A percentile compares a stretch with the other conserved stretches of the same genome.
Conservation (phyloP, 306 rosid species). For the Cucurbita moschata region DNA sequence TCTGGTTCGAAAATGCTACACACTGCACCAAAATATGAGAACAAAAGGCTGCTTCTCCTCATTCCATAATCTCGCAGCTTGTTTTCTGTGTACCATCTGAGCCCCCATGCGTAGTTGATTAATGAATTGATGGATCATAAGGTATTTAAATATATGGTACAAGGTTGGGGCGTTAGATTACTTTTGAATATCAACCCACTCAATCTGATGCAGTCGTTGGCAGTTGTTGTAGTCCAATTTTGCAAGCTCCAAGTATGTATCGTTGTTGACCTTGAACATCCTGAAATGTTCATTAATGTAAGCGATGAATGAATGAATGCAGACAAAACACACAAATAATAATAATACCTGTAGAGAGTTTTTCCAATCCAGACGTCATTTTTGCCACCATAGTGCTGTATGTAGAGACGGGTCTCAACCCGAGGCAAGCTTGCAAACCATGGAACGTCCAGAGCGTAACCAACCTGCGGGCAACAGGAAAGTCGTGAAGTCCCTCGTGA, state of each 20-base stretch:
- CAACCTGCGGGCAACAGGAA: conserved; percentile 30
- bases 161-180: conserved; percentile 8
- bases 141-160: too few relatives aligned
- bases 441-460: conserved; percentile 66
- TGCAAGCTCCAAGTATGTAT: conserved; percentile 65
- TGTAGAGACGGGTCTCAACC: conserved; percentile 61
- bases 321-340: too few relatives aligned
- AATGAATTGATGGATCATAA: too few relatives aligned
- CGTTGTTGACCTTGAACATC: conserved; percentile 62
- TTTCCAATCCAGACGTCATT: conserved; percentile 93
- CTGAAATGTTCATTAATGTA: conserved; percentile 16
- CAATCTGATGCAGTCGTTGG: conserved; percentile 51
- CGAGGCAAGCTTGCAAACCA: conserved; percentile 69
- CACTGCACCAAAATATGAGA: conserved; percentile 59
- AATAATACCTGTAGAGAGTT: conserved; percentile 58
- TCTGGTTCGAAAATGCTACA: conserved; percentile 67
- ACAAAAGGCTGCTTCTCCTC: conserved; percentile 38
- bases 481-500: too few relatives aligned
- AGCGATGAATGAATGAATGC: too few relatives aligned
- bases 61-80: conserved; percentile 48
- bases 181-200: conserved; percentile 65
- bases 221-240: conserved; percentile 77
- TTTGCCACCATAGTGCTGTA: conserved; percentile 72
- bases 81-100: conserved; percentile 67
- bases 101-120: neutral